These are phyloP conservation scores for Populus trichocarpa DNA, from an alignment of 441 rosid species.

Conservation along the genomic window DNA sequence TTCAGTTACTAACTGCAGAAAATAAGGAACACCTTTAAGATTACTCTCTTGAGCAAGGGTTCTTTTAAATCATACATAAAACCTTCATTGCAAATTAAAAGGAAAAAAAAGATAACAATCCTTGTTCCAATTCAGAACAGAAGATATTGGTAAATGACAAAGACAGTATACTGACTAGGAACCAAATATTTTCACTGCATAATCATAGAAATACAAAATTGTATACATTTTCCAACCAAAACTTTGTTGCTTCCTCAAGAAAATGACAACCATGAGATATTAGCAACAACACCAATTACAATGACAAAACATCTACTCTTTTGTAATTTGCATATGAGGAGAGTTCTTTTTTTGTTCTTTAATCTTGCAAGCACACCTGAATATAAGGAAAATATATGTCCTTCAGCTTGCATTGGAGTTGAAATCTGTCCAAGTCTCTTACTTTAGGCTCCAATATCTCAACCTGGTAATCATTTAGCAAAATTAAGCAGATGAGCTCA, in stretches of 20 bases:
- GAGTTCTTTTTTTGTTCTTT: not conserved
- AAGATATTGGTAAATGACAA: not conserved
- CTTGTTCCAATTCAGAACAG: not conserved
- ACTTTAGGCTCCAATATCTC: slow-evolving; percentile 44
- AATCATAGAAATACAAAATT: not conserved
- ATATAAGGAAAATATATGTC: slow-evolving; percentile 85
- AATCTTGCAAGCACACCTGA: slow-evolving; percentile 41
- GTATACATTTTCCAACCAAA: not conserved
- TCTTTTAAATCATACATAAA: not conserved
- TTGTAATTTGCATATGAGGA: not conserved
- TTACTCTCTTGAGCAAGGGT: not conserved
- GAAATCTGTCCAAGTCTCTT: slow-evolving; percentile 28
- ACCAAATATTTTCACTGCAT: not conserved
- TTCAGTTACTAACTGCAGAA: not conserved
- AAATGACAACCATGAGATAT: not conserved
- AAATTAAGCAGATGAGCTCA: not conserved
- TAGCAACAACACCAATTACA: not conserved
- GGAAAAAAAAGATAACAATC: not conserved
- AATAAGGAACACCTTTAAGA: not conserved
- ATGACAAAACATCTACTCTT: not conserved
- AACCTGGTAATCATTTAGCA: slow-evolving; percentile 40
- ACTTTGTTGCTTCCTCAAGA: not conserved
- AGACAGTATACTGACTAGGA: not conserved
- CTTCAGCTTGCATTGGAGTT: slow-evolving; percentile 67
- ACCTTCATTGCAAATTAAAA: not conserved